phyloP scores from a whole-genome alignment of 768 basidiomycete genomes.

The Mycena chlorophos region DNA sequence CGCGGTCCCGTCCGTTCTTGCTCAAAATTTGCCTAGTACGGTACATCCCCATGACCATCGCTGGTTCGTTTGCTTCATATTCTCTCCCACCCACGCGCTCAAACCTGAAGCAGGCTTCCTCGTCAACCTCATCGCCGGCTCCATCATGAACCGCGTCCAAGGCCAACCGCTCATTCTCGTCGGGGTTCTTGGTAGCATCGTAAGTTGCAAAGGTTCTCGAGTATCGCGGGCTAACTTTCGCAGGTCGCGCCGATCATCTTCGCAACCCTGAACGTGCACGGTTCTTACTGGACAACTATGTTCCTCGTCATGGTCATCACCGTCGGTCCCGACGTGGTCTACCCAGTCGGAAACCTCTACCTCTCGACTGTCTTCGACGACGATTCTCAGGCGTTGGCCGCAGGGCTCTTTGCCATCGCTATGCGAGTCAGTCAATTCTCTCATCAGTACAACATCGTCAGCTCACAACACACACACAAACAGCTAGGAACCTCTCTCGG shows the following conservation, averaged over 20 bases:
- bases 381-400: slow-evolving; percentile 36
- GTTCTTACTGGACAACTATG: slow-evolving; percentile 33
- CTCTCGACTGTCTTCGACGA: slow-evolving; percentile 30
- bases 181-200: slow-evolving; percentile 30
- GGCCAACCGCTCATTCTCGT: slow-evolving; percentile 30
- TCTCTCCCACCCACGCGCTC: not conserved
- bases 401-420: slow-evolving; percentile 36
- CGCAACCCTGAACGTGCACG: slow-evolving; percentile 31
- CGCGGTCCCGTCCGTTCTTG: not conserved
- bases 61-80: slow-evolving; percentile 11
- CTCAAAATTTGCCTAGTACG: slow-evolving; percentile 18
- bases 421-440: slow-evolving; percentile 23
- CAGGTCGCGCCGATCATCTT: slow-evolving; percentile 34
- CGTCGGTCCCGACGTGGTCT: slow-evolving; percentile 32
- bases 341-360: slow-evolving; percentile 35
- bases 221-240: not conserved
- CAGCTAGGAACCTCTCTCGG: slow-evolving; percentile 38
- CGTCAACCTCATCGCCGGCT: slow-evolving; percentile 23
- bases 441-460: not conserved
- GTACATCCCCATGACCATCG: slow-evolving; percentile 35
- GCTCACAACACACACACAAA: not conserved
- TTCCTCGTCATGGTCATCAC: not conserved
- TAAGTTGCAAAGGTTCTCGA: slow-evolving; percentile 17
- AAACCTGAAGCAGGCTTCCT: slow-evolving; percentile 17
- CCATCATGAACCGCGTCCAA: slow-evolving; percentile 28